Evolutionary conservation across 148 eudicot species (phyloP).

Genomic region (Rhododendron vialii): DNA sequence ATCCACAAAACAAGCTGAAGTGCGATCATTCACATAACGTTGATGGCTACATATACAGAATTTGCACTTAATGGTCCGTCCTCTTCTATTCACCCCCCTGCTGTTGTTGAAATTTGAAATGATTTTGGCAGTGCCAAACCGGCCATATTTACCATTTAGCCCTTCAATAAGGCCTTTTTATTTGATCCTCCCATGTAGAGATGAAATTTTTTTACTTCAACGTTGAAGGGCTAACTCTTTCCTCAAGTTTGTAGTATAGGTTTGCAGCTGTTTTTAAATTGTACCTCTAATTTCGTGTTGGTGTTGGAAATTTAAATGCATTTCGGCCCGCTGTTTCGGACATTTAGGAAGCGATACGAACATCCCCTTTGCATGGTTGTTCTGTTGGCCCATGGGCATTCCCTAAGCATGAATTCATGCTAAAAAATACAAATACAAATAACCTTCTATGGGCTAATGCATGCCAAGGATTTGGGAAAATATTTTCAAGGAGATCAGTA

Average conservation of each 20-base stretch:
- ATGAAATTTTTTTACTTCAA: background rate
- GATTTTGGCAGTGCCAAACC: background rate
- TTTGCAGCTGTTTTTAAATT: background rate
- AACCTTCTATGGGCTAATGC: background rate
- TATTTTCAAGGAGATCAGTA: background rate
- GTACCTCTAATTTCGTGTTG: background rate
- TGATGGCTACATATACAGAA: background rate
- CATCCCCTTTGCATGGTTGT: background rate
- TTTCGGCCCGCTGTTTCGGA: background rate
- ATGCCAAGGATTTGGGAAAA: background rate
- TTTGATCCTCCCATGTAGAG: background rate
- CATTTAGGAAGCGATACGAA: background rate
- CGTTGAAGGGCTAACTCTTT: background rate
- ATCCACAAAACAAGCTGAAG: slow-evolving; percentile 8
- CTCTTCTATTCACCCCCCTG: background rate
- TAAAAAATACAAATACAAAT: background rate
- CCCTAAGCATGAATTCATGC: background rate
- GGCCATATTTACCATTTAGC: background rate
- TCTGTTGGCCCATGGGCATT: background rate
- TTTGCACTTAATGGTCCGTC: background rate
- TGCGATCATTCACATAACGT: background rate
- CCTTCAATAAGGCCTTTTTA: background rate
- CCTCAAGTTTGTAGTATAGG: background rate
- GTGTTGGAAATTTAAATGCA: background rate
- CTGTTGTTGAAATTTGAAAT: background rate